A percentile compares a stretch with the other conserved stretches of the same genome.
These are phyloP conservation scores for Sanguinoderma infundibulare DNA, from an alignment of 1,284 basidiomycete species.

Conservation along the genomic window DNA sequence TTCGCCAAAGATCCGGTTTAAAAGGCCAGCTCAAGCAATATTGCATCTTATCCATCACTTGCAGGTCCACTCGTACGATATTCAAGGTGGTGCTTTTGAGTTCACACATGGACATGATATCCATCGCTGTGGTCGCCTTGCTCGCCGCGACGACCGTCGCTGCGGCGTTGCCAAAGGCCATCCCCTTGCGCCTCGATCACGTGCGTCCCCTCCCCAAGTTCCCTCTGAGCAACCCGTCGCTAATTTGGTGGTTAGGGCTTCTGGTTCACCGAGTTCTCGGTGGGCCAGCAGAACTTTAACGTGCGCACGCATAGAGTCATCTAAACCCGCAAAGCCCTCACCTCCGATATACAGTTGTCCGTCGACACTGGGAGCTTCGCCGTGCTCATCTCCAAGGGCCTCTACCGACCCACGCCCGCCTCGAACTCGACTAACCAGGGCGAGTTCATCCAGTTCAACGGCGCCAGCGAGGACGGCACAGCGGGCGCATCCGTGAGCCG, in stretches of 20 bases:
- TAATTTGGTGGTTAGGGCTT: not conserved
- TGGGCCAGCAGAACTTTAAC: not conserved
- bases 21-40: too few species aligned
- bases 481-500: not conserved
- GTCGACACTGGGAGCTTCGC: slow-evolving; percentile 2
- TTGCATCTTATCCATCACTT: too few species aligned
- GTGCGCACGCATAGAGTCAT: not conserved
- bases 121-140: not conserved
- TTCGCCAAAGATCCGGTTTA: too few species aligned
- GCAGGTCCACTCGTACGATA: too few species aligned
- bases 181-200: not conserved
- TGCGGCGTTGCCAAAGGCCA: not conserved
- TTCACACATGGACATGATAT: not conserved
- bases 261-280: not conserved
- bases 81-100: too few species aligned
- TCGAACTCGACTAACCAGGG: slow-evolving; percentile 8
- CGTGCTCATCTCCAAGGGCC: slow-evolving; percentile 4
- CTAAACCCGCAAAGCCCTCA: too few species aligned
- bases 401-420: slow-evolving; percentile 1
- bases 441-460: slow-evolving; percentile 14
- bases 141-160: not conserved
- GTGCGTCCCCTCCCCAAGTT: not conserved
- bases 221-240: not conserved
- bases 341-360: not conserved
- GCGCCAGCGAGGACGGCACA: slow-evolving; percentile 6